A percentile compares a stretch with the other conserved stretches of the same genome.
Evolutionary conservation across 108 stramenopile genomes (phyloP).

Genomic region (Skeletonema tropicum): DNA sequence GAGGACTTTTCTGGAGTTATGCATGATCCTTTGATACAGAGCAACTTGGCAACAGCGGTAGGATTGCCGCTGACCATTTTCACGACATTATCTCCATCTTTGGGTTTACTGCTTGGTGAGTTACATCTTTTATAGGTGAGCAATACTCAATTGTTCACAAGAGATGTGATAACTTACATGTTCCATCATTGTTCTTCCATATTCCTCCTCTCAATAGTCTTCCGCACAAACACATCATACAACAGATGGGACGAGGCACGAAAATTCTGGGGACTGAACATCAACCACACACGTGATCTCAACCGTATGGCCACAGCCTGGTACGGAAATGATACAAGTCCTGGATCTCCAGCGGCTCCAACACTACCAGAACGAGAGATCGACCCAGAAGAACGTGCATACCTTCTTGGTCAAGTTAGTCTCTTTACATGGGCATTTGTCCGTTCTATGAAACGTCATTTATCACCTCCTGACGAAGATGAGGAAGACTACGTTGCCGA

Average conservation of each 20-base stretch:
- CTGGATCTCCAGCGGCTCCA: background rate
- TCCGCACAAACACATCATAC: conserved; percentile 69
- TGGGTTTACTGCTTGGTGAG: conserved; percentile 67
- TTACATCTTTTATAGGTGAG: too few relatives aligned
- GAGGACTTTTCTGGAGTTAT: conserved; percentile 49
- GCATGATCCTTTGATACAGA: conserved; percentile 42
- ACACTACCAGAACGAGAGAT: background rate
- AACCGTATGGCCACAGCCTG: conserved; percentile 24
- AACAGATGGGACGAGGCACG: conserved; percentile 47
- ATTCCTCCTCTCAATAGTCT: conserved; percentile 5
- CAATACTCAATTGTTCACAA: too few relatives aligned
- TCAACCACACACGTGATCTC: conserved; percentile 40
- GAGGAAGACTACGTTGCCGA: conserved; percentile 38
- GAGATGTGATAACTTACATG: too few relatives aligned
- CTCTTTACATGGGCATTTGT: conserved; percentile 31
- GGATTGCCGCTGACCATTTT: conserved; percentile 54
- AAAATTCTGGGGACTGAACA: conserved; percentile 35
- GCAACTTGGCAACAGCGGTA: conserved; percentile 25
- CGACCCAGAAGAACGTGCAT: background rate
- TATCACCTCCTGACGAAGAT: conserved; percentile 22
- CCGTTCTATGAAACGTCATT: conserved; percentile 42
- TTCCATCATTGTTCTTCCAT: too few relatives aligned
- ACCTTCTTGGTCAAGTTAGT: conserved; percentile 12
- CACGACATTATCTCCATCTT: conserved; percentile 45
- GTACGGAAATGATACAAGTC: conserved; percentile 3